Evolutionary conservation across 495 filamentous ascomycete genomes (phyloP), one percentile per base, ranked within the genome.

Genomic region (Podospora pseudoanserina): DNA sequence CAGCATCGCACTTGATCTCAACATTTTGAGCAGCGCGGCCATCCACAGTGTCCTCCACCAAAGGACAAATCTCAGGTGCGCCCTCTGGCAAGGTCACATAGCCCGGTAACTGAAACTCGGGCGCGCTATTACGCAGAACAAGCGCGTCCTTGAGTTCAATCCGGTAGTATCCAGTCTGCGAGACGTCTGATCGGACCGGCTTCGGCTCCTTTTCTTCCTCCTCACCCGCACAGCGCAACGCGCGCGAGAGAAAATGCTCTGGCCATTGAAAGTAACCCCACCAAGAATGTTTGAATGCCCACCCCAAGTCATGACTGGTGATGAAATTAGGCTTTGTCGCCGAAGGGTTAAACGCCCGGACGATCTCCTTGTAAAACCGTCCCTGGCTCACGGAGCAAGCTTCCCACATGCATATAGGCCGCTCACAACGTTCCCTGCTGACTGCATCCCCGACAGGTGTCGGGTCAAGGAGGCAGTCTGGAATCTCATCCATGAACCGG

Each of bases 301-400:
- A 32, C 30, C 4, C 1, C 30, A 32, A 7, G 30, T 7, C 7
- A 7, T 32, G 0, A 4, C 4, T 32, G 30, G 30, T 32, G 7
- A 32, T 1, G 30, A 32, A 32, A 1, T 32, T 0, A 32, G 30
- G 30, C 0, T 68, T 74, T 0, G 77, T 77, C 66, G 81, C 75
- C 55, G 4, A 18, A 4, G 74, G 76, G 9, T 75, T 74, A 64
- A 81, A 78, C 11, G 80, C 79, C 65, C 79, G 79, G 26, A 79
- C 78, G 11, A 81, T 78, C 68, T 83, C 79, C 23, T 80, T 79
- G 30, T 81, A 49, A 61, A 79, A 80, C 0, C 79, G 78, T 9
- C 79, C 79, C 70, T 82, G 80, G 15, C 80, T 79, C 9, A 81
- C 74, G 20, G 78, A 74, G 59, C 80, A 82, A 20, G 79, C 78